Evolutionary conservation across 768 basidiomycete genomes (phyloP).

Genomic region (Hemileccinum rubropunctum): DNA sequence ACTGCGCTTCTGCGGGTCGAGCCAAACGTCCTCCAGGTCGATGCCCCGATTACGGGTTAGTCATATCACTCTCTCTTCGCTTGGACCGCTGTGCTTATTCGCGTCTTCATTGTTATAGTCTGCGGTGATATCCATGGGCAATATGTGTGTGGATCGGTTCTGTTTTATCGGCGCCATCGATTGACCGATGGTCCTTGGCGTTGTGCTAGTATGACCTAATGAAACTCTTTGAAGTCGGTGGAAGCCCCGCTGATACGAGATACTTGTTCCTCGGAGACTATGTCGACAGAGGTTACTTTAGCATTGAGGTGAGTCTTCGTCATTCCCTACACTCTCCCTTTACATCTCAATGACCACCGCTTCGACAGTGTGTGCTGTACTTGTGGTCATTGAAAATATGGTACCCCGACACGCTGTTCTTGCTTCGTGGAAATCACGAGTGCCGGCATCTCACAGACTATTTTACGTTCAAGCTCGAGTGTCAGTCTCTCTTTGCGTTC

Average conservation of each 20-base stretch:
- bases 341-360: conserved; percentile 1
- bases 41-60: conserved; percentile 94
- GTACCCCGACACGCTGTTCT: conserved; percentile 96
- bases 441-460: conserved; percentile 98
- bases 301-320: conserved; percentile 68
- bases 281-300: conserved; percentile 92
- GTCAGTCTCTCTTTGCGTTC: conserved; percentile 44
- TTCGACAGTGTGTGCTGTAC: conserved; percentile 85
- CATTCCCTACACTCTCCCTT: no score
- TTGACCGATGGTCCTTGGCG: conserved; percentile 12
- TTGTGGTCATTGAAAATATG: conserved; percentile 99
- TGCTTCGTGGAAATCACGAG: conserved; percentile 97
- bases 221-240: conserved; percentile 94
- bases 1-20: conserved; percentile 80
- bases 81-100: neutral
- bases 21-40: conserved; percentile 89
- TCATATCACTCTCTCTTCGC: neutral
- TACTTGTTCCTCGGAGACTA: conserved; percentile 94
- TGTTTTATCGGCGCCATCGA: conserved; percentile 9
- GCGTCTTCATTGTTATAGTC: conserved; percentile 42
- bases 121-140: conserved; percentile 99
- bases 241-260: conserved; percentile 89
- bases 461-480: conserved; percentile 98
- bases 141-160: conserved; percentile 65
- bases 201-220: conserved; percentile 77